Base-by-base conservation (phyloP, 306 rosid species). In the Dalbergia oliveri region DNA sequence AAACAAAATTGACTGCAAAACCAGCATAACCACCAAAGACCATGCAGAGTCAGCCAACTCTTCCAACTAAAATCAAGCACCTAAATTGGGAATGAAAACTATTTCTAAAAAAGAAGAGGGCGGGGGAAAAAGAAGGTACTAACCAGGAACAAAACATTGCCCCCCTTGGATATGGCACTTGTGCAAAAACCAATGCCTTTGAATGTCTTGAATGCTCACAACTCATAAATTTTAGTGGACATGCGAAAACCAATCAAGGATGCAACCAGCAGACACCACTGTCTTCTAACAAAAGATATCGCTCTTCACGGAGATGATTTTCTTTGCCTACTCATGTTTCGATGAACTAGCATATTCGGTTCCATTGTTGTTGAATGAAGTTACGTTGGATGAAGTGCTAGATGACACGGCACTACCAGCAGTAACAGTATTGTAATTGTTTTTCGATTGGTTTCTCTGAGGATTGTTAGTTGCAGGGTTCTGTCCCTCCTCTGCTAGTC, bases 401-500 rank as follows among this genome's bases (percentile, higher is more conserved):
- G 98, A 90, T 47, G 92, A 80, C 35, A 19, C 47, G 21, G 76
- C 69, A 45, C 87, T 83, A 54, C 87, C 79, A 39, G 79, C 59
- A 33, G 73, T 69, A 43, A 77, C 87, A 76, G 86, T 91, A 63
- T 81, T 85, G 16, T 74, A 77, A 51, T 62, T 56, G 84, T 65
- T 72, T 76, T 53, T 86, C 57, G 94, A 23, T 23, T 82, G 72
- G 72, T 85, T 86, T 85, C 90, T 82, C 10, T 74, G 94, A 47
- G 90, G 84, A 63, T 87, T 85, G 50, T 88, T 81, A 75, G 84
- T 37, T 39, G 91, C 73, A 79, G 90, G 78, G 53, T 64, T 80
- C 65, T 81, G 87, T 54, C 93, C 97, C 83, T 91, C 93, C 73
- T 93, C 99, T 21, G 98, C 99, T 78, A 96, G 88, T 79, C 84